Percentiles rank a stretch among this genome's conserved stretches.
Evolutionary conservation across 176 grass and related monocot genomes (phyloP).

Genomic region (Carex parvula): DNA sequence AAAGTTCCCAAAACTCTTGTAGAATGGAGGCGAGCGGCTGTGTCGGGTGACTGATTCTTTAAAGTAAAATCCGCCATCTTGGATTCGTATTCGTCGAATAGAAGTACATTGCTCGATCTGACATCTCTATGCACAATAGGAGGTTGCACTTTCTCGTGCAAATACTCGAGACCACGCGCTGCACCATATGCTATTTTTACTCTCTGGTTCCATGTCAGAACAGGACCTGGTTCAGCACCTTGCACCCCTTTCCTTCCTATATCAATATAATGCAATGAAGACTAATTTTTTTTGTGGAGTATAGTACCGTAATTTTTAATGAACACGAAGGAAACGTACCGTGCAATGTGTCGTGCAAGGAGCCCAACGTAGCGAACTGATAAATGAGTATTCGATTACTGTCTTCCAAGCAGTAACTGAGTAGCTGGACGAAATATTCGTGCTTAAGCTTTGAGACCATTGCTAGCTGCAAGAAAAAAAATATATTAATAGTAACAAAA

Average conservation of each 20-base stretch:
- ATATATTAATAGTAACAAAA: background rate
- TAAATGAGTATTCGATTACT: conserved; percentile 57
- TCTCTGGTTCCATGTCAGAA: conserved; percentile 61
- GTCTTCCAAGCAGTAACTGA: conserved; percentile 67
- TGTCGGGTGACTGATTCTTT: conserved; percentile 71
- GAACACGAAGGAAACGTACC: conserved; percentile 3
- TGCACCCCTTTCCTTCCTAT: conserved; percentile 78
- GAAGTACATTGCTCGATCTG: conserved; percentile 71
- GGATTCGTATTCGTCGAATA: conserved; percentile 62
- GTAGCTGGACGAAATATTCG: conserved; percentile 60
- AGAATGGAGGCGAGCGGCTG: conserved; percentile 61
- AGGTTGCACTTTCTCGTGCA: conserved; percentile 77
- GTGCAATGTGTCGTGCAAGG: conserved; percentile 76
- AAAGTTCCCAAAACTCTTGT: conserved; percentile 79
- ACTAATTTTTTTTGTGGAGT: background rate
- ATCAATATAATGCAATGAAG: background rate
- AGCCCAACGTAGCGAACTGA: conserved; percentile 60
- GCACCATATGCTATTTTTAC: conserved; percentile 74
- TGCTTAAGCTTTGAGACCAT: conserved; percentile 87
- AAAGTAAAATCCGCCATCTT: conserved; percentile 77
- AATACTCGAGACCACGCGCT: conserved; percentile 75
- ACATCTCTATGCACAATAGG: conserved; percentile 77
- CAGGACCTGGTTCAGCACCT: conserved; percentile 61
- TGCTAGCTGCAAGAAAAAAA: conserved; percentile 43
- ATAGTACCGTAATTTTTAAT: background rate